Evolutionary conservation across 148 eudicot species (phyloP).

Genomic region (Arctostaphylos glauca): DNA sequence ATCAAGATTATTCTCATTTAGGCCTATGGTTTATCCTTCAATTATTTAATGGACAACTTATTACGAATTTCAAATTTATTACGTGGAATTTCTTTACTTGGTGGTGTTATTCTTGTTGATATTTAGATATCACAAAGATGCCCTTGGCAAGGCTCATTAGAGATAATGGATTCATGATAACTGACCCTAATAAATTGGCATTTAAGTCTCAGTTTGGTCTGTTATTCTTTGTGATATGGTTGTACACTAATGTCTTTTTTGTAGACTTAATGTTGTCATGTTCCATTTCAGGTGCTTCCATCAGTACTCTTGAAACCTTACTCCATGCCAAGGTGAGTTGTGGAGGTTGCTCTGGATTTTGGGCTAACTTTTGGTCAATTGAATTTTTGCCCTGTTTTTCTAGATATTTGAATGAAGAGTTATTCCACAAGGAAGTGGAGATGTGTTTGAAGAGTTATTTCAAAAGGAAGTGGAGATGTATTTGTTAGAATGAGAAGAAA

Average conservation of each 20-base stretch:
- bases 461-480: background rate
- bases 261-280: slow-evolving; percentile 11
- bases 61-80: no score
- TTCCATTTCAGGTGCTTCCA: slow-evolving; percentile 75
- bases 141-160: no score
- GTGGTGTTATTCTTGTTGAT: background rate
- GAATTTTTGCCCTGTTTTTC: background rate
- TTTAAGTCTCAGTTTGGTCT: no score
- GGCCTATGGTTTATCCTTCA: background rate
- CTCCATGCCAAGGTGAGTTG: slow-evolving; percentile 85
- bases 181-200: no score
- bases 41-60: background rate
- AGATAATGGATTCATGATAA: no score
- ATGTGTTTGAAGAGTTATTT: background rate
- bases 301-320: slow-evolving; percentile 76
- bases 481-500: no score
- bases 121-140: no score
- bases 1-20: background rate
- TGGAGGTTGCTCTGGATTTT: background rate
- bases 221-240: background rate
- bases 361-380: background rate
- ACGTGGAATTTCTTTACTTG: slow-evolving; percentile 1
- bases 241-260: background rate
- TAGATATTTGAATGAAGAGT: slow-evolving; percentile 1
- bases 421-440: background rate